Evolutionary conservation across 2,329 filamentous ascomycete species (phyloP), one percentile per base, ranked within the genome.

Genomic region (Colletotrichum cuscutae): DNA sequence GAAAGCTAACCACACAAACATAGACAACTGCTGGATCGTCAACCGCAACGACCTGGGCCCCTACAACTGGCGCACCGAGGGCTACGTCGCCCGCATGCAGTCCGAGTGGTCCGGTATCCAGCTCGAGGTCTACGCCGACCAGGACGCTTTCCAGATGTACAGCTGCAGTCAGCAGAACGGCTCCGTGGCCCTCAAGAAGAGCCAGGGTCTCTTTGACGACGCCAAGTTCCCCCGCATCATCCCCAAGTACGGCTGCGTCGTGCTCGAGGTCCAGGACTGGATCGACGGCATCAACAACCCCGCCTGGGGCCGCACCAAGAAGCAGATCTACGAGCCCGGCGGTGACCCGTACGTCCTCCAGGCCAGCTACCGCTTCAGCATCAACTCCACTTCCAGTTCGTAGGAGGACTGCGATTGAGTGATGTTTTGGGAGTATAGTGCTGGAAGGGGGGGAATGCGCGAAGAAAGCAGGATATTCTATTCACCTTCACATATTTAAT

Each of bases 231-330:
- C 90, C 4, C 86, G 91, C 49, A 89, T 89, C 8, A 92, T 95
- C 30, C 88, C 90, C 68, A 81, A 95, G 85, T 94, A 95, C 79
- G 95, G 94, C 37, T 98, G 96, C 82, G 79, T 98, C 30, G 96
- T 98, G 61, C 89, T 98, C 82, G 96, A 98, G 85, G 94, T 97
- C 13, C 90, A 98, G 86, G 95, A 97, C 81, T 98, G 91, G 90
- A 97, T 98, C 79, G 95, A 97, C 80, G 95, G 89, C 30, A 97
- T 98, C 84, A 98, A 98, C 84, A 90, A 97, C 77, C 95, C 95
- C 0, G 90, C 95, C 82, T 98, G 96, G 96, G 91, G 91, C 72
- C 89, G 95, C 68, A 83, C 86, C 59, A 79, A 79, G 66, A 91
- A 88, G 83, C 90, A 92, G 78, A 84, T 93, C 72, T 92, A 84